A percentile compares a stretch with the other conserved stretches of the same genome.
Conservation (phyloP, 805 yeast genomes). For the Metschnikowia hibisci region DNA sequence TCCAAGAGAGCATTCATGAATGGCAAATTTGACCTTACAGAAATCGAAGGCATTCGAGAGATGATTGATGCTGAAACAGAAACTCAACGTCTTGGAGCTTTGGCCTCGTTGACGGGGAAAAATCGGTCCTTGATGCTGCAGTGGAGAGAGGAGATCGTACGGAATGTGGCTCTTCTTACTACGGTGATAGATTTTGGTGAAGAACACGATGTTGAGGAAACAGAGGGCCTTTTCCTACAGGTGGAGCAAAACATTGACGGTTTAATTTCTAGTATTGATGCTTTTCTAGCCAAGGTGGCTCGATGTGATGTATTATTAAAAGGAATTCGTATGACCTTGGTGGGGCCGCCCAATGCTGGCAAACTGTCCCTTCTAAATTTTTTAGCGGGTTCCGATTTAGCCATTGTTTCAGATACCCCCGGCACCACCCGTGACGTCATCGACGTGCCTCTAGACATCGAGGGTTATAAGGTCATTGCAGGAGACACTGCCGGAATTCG, state of each 20-base stretch:
- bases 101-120: slow-evolving; percentile 68
- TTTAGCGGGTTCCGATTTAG: slow-evolving; percentile 76
- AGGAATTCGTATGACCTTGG: slow-evolving; percentile 68
- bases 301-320: slow-evolving; percentile 59
- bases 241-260: slow-evolving; percentile 43
- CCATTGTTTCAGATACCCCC: slow-evolving; percentile 85
- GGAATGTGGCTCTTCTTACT: slow-evolving; percentile 69
- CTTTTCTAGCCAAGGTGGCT: slow-evolving; percentile 44
- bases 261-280: slow-evolving; percentile 44
- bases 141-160: slow-evolving; percentile 69
- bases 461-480: slow-evolving; percentile 77
- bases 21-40: slow-evolving; percentile 79
- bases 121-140: slow-evolving; percentile 48
- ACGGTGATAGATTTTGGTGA: slow-evolving; percentile 95
- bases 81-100: slow-evolving; percentile 71
- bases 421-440: slow-evolving; percentile 93
- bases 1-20: slow-evolving; percentile 82
- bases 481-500: slow-evolving; percentile 96
- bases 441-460: slow-evolving; percentile 74
- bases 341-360: slow-evolving; percentile 97
- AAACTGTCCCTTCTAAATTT: slow-evolving; percentile 80
- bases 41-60: slow-evolving; percentile 85
- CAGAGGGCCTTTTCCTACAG: slow-evolving; percentile 46
- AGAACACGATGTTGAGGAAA: slow-evolving; percentile 77
- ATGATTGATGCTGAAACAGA: slow-evolving; percentile 94